Base-by-base conservation (phyloP, 2,329 filamentous ascomycete species). In the Calonectria pauciramosa region DNA sequence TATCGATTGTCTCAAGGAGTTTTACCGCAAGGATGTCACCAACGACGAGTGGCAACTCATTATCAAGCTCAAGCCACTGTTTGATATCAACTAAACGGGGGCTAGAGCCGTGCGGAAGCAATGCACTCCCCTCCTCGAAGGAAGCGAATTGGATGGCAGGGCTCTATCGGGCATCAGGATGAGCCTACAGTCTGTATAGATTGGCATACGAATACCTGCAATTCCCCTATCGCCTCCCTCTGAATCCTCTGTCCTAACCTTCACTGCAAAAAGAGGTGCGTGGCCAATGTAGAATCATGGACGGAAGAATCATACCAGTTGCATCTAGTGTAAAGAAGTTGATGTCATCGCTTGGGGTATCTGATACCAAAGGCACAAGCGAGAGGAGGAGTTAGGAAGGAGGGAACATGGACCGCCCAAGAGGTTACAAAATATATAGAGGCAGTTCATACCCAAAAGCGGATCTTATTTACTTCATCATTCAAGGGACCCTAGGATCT, bases 1-100 rank as follows among this genome's bases (percentile, higher is more conserved):
- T 82, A 99, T 99, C 85, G 95, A 99, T 86, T 96, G 93, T 11
- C 91, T 99, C 78, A 99, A 99, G 90, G 95, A 98, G 83, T 98
- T 95, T 85, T 99, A 98, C 88, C 91, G 96, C 71, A 88, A 92
- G 72, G 96, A 98, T 75, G 95, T 98, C 52, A 91, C 90, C 64
- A 96, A 94, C 86, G 97, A 99, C 14, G 97, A 99, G 87, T 99
- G 97, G 97, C 90, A 92, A 82, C 89, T 99, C 77, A 95, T 99
- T 83, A 95, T 96, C 86, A 98, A 98, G 90, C 89, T 99, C 83
- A 99, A 99, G 92, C 93, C 95, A 51, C 84, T 98, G 79, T 98
- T 99, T 84, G 97, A 99, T 86, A 94, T 98, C 85, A 89, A 90
- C 81, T 96, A 90, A 88, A 75, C 41, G 13, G 5, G 54, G 34